A percentile compares a stretch with the other conserved stretches of the same genome.
Evolutionary conservation across 129 eudicot species (phyloP).

Genomic region (Cynara cardunculus): DNA sequence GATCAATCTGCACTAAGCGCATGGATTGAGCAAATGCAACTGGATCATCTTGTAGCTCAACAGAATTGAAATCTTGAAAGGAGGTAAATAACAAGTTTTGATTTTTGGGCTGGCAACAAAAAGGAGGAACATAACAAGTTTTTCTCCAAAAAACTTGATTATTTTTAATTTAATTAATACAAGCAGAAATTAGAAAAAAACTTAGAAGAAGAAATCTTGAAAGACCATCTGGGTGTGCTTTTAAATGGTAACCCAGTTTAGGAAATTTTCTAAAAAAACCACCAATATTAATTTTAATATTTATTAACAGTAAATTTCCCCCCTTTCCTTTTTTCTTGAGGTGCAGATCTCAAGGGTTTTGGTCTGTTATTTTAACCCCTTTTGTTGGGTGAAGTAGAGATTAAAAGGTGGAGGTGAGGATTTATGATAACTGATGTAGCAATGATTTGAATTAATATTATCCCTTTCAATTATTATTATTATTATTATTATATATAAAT

Average conservation of each 20-base stretch:
- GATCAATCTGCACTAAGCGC: conserved; percentile 59
- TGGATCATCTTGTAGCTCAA: conserved; percentile 66
- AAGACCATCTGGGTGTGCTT: conserved; percentile 34
- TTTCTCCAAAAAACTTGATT: conserved; percentile 21
- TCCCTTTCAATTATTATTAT: conserved; percentile 18
- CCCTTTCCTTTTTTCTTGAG: conserved; percentile 26
- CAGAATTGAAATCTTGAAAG: conserved; percentile 30
- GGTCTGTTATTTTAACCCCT: conserved; percentile 9
- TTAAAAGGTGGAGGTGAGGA: conserved; percentile 31
- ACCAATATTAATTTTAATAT: conserved; percentile 29
- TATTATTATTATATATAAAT: neutral
- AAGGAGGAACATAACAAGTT: conserved; percentile 18
- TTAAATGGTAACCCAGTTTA: conserved; percentile 28
- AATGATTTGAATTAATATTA: conserved; percentile 29
- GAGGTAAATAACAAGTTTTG: conserved; percentile 39
- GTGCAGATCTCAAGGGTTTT: conserved; percentile 36
- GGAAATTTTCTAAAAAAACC: conserved; percentile 26
- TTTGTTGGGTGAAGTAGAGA: conserved; percentile 23
- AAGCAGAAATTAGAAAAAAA: conserved; percentile 28
- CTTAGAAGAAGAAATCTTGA: conserved; percentile 13
- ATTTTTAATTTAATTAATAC: conserved; percentile 41
- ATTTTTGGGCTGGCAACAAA: conserved; percentile 26
- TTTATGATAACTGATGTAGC: conserved; percentile 41
- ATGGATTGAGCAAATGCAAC: conserved; percentile 85
- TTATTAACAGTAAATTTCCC: conserved; percentile 25